Base-by-base conservation (phyloP, 1,284 basidiomycete genomes). In the Apiotrichum akiyoshidainum region DNA sequence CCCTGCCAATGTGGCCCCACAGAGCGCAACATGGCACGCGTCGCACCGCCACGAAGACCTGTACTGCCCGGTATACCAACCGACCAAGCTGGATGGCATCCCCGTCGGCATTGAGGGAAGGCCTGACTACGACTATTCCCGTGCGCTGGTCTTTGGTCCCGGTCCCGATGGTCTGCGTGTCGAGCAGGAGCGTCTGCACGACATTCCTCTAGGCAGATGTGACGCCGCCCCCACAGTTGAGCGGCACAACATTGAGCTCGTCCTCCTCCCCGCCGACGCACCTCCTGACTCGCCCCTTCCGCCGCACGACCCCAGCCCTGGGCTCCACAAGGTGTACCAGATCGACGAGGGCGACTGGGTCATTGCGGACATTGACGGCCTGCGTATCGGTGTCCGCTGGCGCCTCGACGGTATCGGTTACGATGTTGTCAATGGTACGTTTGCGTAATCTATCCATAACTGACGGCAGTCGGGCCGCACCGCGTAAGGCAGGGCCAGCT, bases 331-430 rank as follows among this genome's bases (percentile, higher is more conserved):
- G 71, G 76, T 92, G 14, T 79, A 80, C 19, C 75, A 51, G 81
- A 86, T 31, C 67, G 81, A 1, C 9, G 17, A 11, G 66, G 92
- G 91, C 3, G 89, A 85, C 72, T 72, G 70, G 53, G 78, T 90
- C 54, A 77, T 94, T 33, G 81, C 86, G 49, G 87, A 92, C 70
- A 81, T 58, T 33, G 53, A 85, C 2, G 91, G 91, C 2, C 82
- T 94, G 48, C 83, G 87, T 33, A 82, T 86, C 1, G 85, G 85
- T 59, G 86, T 93, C 21, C 85, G 89, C 22, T 87, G 84, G 68
- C 82, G 89, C 26, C 73, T 92, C 50, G 91, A 93, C 68, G 87
- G 87, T n/a, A 84, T 81, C 66, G 91, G 91, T 5, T 94, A 91
- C 68, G 90, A 93, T 67, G 83, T 94, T 45, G 83, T 87, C 19